phyloP scores from a whole-genome alignment of 768 basidiomycete genomes.

The Agaricus subrufescens region DNA sequence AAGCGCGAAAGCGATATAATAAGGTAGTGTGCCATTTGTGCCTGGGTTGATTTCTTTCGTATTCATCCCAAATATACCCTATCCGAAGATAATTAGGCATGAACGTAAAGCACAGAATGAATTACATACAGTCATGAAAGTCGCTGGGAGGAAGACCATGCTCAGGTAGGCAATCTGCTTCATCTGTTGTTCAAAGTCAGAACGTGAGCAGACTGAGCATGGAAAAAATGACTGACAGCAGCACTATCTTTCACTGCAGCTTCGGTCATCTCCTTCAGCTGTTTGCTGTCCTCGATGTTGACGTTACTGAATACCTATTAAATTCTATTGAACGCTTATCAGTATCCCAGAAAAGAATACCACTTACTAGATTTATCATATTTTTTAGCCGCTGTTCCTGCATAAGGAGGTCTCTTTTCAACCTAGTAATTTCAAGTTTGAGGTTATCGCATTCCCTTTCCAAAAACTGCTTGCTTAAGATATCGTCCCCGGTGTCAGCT shows the following conservation, averaged over 20 bases:
- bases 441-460: conserved; percentile 46
- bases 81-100: neutral
- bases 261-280: conserved; percentile 49
- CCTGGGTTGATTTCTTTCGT: conserved; percentile 34
- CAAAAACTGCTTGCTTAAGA: conserved; percentile 29
- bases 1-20: conserved; percentile 41
- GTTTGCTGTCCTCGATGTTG: conserved; percentile 50
- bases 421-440: conserved; percentile 43
- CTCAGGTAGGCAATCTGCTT: conserved; percentile 58
- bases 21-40: conserved; percentile 32
- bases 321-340: neutral
- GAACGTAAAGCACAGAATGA: neutral
- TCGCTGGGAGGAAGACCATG: conserved; percentile 58
- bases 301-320: conserved; percentile 54
- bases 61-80: conserved; percentile 63
- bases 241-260: conserved; percentile 46
- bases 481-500: conserved; percentile 22
- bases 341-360: conserved; percentile 6
- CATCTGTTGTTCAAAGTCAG: conserved; percentile 24
- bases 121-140: conserved; percentile 40
- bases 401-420: conserved; percentile 34
- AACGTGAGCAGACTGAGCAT: neutral
- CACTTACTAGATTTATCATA: conserved; percentile 44
- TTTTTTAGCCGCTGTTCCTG: conserved; percentile 48
- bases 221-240: conserved; percentile 8